Conservation (phyloP, 2,329 filamentous ascomycete genomes). For the Venturia asperata region DNA sequence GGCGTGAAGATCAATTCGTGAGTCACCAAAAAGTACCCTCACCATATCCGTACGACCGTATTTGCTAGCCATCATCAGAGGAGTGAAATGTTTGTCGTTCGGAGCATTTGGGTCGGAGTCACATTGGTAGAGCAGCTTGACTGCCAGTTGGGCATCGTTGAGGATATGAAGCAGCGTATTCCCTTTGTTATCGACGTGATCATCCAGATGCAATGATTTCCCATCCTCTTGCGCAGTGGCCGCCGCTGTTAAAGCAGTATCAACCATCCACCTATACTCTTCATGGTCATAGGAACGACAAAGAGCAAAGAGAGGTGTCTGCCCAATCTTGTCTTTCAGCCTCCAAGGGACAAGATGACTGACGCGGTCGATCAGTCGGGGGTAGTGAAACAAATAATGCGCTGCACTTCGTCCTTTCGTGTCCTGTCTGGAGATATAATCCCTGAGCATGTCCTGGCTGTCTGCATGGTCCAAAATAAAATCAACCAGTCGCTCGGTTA, state of each 20-base stretch:
- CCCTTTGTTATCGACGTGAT: constrained; percentile 86
- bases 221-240: constrained; percentile 68
- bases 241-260: constrained; percentile 68
- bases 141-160: constrained; percentile 71
- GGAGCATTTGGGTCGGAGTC: constrained; percentile 94
- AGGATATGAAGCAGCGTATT: constrained; percentile 96
- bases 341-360: constrained; percentile 78
- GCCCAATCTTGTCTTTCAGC: constrained; percentile 88
- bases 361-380: constrained; percentile 68
- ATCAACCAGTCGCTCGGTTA: constrained; percentile 68
- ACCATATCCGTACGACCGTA: constrained; percentile 95
- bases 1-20: constrained; percentile 75
- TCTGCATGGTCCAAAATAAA: constrained; percentile 54
- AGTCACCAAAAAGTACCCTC: constrained; percentile 75
- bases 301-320: constrained; percentile 93
- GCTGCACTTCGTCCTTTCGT: constrained; percentile 79
- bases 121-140: constrained; percentile 70
- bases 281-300: constrained; percentile 93
- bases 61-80: constrained; percentile 97
- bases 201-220: constrained; percentile 76
- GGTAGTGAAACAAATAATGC: constrained; percentile 94
- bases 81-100: constrained; percentile 91
- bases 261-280: constrained; percentile 81
- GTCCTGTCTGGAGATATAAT: constrained; percentile 72
- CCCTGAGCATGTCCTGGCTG: constrained; percentile 49